Percentiles rank a stretch among this genome's conserved stretches.
phyloP scores from a whole-genome alignment of 176 grass and related monocot genomes.

The Juncus effusus region DNA sequence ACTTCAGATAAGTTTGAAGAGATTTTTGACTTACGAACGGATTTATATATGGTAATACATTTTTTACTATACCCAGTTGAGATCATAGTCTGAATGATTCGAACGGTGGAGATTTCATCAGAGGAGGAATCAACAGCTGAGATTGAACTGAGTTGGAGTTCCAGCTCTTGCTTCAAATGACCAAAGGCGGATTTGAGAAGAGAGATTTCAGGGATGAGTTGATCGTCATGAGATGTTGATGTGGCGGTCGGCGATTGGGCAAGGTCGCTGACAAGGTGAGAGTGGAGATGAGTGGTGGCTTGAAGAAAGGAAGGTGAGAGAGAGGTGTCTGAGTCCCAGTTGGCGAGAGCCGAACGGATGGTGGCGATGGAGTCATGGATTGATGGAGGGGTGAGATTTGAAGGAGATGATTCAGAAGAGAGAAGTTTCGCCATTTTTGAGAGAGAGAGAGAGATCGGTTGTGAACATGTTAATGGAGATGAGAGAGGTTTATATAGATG shows the following conservation, averaged over 20 bases:
- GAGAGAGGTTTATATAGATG: too few species aligned
- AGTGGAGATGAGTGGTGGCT: constrained; percentile 58
- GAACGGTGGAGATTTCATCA: constrained; percentile 12
- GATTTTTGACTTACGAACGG: constrained; percentile 36
- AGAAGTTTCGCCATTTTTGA: constrained; percentile 4
- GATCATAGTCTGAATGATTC: constrained; percentile 48
- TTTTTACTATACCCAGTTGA: constrained; percentile 66
- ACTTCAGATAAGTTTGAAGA: constrained; percentile 24
- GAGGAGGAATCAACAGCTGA: neutral
- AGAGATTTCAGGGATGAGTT: constrained; percentile 42
- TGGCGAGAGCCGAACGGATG: constrained; percentile 35
- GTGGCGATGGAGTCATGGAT: constrained; percentile 45
- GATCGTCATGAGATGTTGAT: neutral
- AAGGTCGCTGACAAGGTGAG: constrained; percentile 47
- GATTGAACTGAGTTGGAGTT: constrained; percentile 24
- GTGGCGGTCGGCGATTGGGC: constrained; percentile 10
- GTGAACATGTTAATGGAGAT: too few species aligned
- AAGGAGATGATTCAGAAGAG: neutral
- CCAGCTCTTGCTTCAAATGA: constrained; percentile 54
- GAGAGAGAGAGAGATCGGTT: too few species aligned
- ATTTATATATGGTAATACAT: constrained; percentile 57
- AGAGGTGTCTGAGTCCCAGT: constrained; percentile 45
- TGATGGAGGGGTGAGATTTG: neutral
- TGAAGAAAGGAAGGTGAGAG: constrained; percentile 38
- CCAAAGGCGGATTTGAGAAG: constrained; percentile 59